phyloP scores from a whole-genome alignment of 139 green algal species.

The Pycnococcus provasolii region DNA sequence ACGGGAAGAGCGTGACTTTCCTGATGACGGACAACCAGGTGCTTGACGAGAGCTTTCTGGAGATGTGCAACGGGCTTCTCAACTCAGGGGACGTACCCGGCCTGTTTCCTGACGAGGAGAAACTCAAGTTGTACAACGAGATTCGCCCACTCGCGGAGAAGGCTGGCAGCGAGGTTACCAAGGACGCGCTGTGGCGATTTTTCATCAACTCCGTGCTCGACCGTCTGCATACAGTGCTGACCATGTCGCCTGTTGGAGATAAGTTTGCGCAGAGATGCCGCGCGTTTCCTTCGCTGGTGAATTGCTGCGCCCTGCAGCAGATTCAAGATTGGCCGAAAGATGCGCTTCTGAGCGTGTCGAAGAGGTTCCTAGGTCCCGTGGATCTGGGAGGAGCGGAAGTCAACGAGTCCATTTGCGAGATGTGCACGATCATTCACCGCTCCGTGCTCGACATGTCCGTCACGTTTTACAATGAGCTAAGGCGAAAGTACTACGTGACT shows the following conservation, averaged over 20 bases:
- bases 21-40: constrained; percentile 65
- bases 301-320: constrained; percentile 77
- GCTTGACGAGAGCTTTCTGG: constrained; percentile 52
- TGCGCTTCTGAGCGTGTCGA: constrained; percentile 39
- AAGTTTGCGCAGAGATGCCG: constrained; percentile 56
- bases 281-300: constrained; percentile 68
- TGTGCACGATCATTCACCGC: constrained; percentile 45
- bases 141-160: constrained; percentile 30
- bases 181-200: constrained; percentile 48
- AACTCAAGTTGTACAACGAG: constrained; percentile 47
- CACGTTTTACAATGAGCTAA: constrained; percentile 28
- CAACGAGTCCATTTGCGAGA: constrained; percentile 34
- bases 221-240: constrained; percentile 66
- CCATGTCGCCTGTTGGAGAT: constrained; percentile 62
- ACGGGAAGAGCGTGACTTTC: constrained; percentile 52
- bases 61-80: constrained; percentile 65
- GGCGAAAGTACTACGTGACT: constrained; percentile 55
- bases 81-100: constrained; percentile 58
- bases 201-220: constrained; percentile 55
- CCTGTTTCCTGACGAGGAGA: constrained; percentile 52
- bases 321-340: constrained; percentile 52
- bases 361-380: constrained; percentile 49
- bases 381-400: constrained; percentile 45
- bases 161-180: constrained; percentile 32
- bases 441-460: constrained; percentile 16